Base-by-base conservation (phyloP, 2,329 filamentous ascomycete genomes). In the Tolypocladium amazonense region DNA sequence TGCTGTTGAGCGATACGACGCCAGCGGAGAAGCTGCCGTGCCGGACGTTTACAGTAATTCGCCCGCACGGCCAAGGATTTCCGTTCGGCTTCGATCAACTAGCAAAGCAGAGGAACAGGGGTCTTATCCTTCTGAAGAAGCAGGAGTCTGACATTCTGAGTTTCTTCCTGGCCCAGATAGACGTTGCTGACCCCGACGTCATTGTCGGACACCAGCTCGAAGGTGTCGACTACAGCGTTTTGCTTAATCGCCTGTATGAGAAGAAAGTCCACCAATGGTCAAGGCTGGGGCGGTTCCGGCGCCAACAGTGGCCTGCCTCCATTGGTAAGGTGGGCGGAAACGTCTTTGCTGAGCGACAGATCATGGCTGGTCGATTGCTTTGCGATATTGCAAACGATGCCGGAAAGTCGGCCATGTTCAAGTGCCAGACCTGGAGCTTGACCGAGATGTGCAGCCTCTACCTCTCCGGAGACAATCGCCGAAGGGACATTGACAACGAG, bases 391-490 rank as follows among this genome's bases (percentile, higher is more conserved):
- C 88, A 60, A 99, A 99, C 71, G 94, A 99, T 67, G 90, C 95
- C 69, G 94, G 94, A 73, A 97, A 97, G 78, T 97, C 93, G 14
- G 84, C 92, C 65, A 97, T 97, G 93, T 87, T 84, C 67, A 96
- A 96, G 76, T 99, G 94, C 73, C 93, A 97, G 73, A 96, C 92
- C 3, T 99, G 94, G 94, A 96, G 89, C 72, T 80, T 99, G 73
- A 95, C 93, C 2, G 94, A 99, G 73, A 99, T 99, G 92, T 96
- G 92, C 72, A 90, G 88, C 64, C 81, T 97, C 20, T 96, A 97
- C 65, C 86, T 99, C 6, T 82, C 86, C 38, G 84, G 84, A 33
- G 84, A 85, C 60, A 88, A 88, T 69, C 80, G 80, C 50, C 88
- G 94, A 50, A 85, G 88, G 59, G 94, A 99, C 43, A 76, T 99